Conservation (phyloP, 2,329 filamentous ascomycete species). For the Ophiostoma pallidulum region DNA sequence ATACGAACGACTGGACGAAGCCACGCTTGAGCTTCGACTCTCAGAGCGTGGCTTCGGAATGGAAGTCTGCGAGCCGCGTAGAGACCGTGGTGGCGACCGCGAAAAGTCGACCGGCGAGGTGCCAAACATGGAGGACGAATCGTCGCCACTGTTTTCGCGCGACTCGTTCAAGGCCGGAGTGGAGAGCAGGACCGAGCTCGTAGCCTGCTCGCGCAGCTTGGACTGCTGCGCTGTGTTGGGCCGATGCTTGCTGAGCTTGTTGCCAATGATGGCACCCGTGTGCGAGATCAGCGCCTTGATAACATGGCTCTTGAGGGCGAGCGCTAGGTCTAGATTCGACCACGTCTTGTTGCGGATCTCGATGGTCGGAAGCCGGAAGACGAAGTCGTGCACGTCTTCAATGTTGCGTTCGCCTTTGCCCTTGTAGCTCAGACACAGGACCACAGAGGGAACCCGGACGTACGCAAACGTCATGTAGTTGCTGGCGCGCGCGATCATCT, state of each 20-base stretch:
- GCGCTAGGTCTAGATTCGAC: constrained; percentile 90
- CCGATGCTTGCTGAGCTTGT: constrained; percentile 87
- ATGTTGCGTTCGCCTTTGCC: constrained; percentile 92
- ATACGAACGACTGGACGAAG: constrained; percentile 35
- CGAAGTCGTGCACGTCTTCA: constrained; percentile 94
- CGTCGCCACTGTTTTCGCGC: constrained; percentile 42
- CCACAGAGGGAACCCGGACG: constrained; percentile 89
- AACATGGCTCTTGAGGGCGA: constrained; percentile 89
- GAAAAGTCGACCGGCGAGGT: constrained; percentile 48
- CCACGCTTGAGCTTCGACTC: constrained; percentile 45
- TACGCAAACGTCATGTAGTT: constrained; percentile 97
- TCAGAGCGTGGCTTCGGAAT: constrained; percentile 34
- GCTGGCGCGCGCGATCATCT: constrained; percentile 92
- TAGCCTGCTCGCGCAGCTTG: constrained; percentile 75
- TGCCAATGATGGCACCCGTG: constrained; percentile 90
- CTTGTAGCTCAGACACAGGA: constrained; percentile 92
- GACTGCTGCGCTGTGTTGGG: constrained; percentile 71
- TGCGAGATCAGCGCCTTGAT: constrained; percentile 91
- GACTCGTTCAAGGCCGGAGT: constrained; percentile 32
- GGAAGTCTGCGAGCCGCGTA: constrained; percentile 40
- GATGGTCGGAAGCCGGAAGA: constrained; percentile 87
- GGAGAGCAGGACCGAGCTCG: constrained; percentile 56
- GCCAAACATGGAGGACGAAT: constrained; percentile 46
- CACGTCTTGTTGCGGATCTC: constrained; percentile 99
- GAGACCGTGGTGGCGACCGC: constrained; percentile 46